phyloP scores from a whole-genome alignment of 306 rosid species.

The Rubus parviflorus region DNA sequence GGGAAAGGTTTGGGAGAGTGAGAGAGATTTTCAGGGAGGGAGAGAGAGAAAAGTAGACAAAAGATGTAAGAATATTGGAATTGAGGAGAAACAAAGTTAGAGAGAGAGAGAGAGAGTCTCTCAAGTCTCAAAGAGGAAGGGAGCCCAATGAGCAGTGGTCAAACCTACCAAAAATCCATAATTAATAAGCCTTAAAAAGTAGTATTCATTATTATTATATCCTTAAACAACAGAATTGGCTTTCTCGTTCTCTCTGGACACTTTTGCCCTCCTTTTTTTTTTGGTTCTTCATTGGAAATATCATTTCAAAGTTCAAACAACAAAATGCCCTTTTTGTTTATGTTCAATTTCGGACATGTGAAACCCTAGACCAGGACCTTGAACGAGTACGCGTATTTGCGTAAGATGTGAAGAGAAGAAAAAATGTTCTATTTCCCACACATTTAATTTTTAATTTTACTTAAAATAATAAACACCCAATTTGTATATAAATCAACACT shows the following conservation, averaged over 20 bases:
- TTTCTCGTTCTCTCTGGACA: constrained; percentile 15
- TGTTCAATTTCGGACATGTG: neutral
- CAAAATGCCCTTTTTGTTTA: constrained; percentile 1
- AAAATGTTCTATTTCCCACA: neutral
- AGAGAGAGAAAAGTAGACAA: constrained; percentile 20
- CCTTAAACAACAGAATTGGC: constrained; percentile 11
- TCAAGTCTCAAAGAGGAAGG: constrained; percentile 21
- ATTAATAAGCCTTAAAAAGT: constrained; percentile 45
- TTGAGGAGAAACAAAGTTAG: constrained; percentile 3
- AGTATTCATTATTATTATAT: constrained; percentile 33
- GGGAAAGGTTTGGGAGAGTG: constrained; percentile 36
- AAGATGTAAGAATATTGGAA: constrained; percentile 30
- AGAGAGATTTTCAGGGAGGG: constrained; percentile 41
- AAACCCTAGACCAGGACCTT: neutral
- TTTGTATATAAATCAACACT: neutral
- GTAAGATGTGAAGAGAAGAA: neutral
- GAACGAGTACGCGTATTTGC: neutral
- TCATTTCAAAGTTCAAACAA: neutral
- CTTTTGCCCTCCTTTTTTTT: constrained; percentile 31
- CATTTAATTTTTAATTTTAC: too few species aligned
- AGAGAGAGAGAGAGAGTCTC: constrained; percentile 32
- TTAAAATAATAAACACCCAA: neutral
- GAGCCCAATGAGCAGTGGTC: constrained; percentile 76
- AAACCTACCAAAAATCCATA: constrained; percentile 62
- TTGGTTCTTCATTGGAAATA: neutral